Conservation (phyloP, 257 asterid genomes). For the Solanum lycopersicoides region DNA sequence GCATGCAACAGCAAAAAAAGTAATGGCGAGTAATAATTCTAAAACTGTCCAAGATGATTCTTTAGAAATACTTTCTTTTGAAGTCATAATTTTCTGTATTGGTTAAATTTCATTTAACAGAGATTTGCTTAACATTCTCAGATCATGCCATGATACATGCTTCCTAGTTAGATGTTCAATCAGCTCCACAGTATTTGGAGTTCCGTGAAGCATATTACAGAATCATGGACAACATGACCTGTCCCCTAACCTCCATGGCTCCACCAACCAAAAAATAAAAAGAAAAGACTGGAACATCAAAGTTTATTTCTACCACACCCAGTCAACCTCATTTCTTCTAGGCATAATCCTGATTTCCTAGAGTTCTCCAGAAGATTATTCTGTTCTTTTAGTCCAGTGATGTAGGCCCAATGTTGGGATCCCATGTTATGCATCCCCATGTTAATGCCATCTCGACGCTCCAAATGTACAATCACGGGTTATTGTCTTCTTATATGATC, state of each 20-base stretch:
- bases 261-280: background rate
- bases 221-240: background rate
- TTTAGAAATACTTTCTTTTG: background rate
- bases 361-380: background rate
- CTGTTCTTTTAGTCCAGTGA: background rate
- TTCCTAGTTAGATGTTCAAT: background rate
- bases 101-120: background rate
- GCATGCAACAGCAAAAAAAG: background rate
- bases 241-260: background rate
- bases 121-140: background rate
- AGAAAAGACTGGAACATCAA: background rate
- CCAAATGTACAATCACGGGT: background rate
- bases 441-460: background rate
- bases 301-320: background rate
- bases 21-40: background rate
- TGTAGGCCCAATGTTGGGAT: background rate
- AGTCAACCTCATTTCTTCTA: background rate
- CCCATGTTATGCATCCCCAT: background rate
- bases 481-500: background rate
- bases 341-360: background rate
- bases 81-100: background rate
- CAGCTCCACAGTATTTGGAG: background rate
- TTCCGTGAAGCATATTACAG: background rate
- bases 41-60: background rate
- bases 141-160: background rate